A percentile compares a stretch with the other conserved stretches of the same genome.
phyloP scores from a whole-genome alignment of 2,329 filamentous ascomycete species.

The Tetracladium maxilliforme region DNA sequence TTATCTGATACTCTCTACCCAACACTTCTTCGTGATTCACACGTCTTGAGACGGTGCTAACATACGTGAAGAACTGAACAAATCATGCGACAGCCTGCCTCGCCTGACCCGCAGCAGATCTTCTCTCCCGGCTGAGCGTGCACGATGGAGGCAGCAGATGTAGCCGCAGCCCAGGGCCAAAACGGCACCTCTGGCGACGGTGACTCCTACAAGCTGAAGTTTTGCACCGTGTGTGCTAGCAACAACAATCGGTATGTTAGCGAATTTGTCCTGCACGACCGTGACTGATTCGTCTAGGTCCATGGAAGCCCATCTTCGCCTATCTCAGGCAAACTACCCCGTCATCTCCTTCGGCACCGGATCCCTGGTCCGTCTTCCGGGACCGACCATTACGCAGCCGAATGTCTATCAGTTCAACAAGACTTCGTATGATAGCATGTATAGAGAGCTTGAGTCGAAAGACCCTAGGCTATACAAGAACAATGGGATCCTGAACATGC shows the following conservation, averaged over 20 bases:
- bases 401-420: slow-evolving; percentile 98
- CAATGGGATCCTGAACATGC: slow-evolving; percentile 92
- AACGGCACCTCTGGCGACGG: slow-evolving; percentile 7
- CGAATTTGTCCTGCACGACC: slow-evolving; percentile 2
- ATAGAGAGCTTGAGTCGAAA: slow-evolving; percentile 75
- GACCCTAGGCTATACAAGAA: slow-evolving; percentile 77
- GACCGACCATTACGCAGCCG: slow-evolving; percentile 79
- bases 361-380: slow-evolving; percentile 82
- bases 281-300: slow-evolving; percentile 34
- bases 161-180: slow-evolving; percentile 4
- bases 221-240: slow-evolving; percentile 97
- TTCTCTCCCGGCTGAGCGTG: slow-evolving; percentile 6
- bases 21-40: no score
- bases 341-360: slow-evolving; percentile 97
- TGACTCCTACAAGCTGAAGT: slow-evolving; percentile 56
- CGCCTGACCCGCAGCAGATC: no score
- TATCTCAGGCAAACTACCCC: slow-evolving; percentile 78
- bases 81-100: no score
- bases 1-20: no score
- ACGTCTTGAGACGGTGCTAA: no score
- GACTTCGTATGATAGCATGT: slow-evolving; percentile 90
- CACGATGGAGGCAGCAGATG: slow-evolving; percentile 6
- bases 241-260: slow-evolving; percentile 77
- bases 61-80: no score
- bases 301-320: slow-evolving; percentile 97